These are phyloP conservation scores for Vigna radiata DNA, from an alignment of 306 rosid genomes.

Conservation along the genomic window DNA sequence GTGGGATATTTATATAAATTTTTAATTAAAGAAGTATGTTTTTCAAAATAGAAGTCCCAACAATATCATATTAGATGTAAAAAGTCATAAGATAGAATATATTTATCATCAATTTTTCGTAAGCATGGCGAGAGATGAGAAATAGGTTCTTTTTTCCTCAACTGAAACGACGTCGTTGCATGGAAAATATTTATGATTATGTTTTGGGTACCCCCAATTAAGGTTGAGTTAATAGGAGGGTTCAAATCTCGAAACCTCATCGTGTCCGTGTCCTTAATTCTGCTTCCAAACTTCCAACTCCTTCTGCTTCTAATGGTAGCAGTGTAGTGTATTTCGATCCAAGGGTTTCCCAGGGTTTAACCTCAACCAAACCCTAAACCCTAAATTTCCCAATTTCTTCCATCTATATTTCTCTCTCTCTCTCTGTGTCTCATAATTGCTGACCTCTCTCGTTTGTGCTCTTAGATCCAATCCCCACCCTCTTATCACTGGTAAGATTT, in stretches of 20 bases:
- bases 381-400: slow-evolving; percentile 27
- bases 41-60: no score
- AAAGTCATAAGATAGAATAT: no score
- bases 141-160: no score
- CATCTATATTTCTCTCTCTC: slow-evolving; percentile 11
- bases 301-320: neutral
- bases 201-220: no score
- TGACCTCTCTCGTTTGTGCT: neutral
- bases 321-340: slow-evolving; percentile 24
- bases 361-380: slow-evolving; percentile 38
- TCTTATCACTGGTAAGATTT: slow-evolving; percentile 41
- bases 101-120: no score
- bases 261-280: slow-evolving; percentile 30
- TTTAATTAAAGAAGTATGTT: no score
- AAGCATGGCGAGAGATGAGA: no score
- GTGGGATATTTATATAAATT: no score
- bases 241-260: slow-evolving; percentile 46
- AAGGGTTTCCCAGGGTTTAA: slow-evolving; percentile 50
- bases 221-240: slow-evolving; percentile 10
- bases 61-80: no score
- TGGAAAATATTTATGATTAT: neutral
- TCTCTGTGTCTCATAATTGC: neutral
- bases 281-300: slow-evolving; percentile 32
- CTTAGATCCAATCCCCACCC: slow-evolving; percentile 45
- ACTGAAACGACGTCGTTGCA: slow-evolving; percentile 27